These are phyloP conservation scores for Coemansia sp. DNA, from an alignment of 192 early-diverging fungal genomes.

Conservation along the genomic window DNA sequence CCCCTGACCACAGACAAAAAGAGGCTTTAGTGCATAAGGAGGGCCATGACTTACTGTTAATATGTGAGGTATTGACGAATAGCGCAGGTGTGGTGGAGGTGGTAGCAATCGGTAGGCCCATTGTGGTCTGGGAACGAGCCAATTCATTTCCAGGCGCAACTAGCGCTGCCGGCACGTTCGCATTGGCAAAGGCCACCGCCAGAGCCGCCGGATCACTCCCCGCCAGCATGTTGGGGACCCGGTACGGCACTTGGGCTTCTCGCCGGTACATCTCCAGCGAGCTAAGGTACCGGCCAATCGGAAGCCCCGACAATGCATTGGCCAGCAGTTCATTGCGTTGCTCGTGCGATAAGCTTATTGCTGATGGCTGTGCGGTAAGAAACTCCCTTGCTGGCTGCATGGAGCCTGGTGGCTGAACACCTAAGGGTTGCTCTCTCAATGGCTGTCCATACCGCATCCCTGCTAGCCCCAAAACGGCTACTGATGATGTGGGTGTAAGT, in stretches of 20 bases:
- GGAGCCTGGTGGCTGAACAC: neutral
- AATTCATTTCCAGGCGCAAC: neutral
- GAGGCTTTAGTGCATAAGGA: no score
- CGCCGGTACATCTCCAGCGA: slow-evolving; percentile 22
- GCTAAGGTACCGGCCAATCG: slow-evolving; percentile 25
- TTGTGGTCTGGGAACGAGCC: neutral
- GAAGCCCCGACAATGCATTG: slow-evolving; percentile 6
- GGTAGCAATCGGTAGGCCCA: slow-evolving; percentile 20
- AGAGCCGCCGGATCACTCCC: neutral
- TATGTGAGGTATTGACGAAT: slow-evolving; percentile 29
- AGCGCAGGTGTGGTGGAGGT: slow-evolving; percentile 42
- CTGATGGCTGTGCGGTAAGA: slow-evolving; percentile 2
- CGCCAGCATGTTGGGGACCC: neutral
- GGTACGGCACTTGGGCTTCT: neutral
- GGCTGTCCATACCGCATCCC: slow-evolving; percentile 33
- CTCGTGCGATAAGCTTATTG: slow-evolving; percentile 11
- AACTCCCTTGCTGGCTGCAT: neutral
- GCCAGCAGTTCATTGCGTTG: neutral
- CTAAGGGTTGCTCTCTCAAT: neutral
- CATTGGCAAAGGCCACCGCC: neutral
- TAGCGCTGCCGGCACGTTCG: neutral
- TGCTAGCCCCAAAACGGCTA: slow-evolving; percentile 32
- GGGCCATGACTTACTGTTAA: slow-evolving; percentile 20
- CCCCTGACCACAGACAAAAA: no score
- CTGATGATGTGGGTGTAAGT: slow-evolving; percentile 37